Evolutionary conservation across 768 basidiomycete species (phyloP).

Genomic region (Serendipita sp.): DNA sequence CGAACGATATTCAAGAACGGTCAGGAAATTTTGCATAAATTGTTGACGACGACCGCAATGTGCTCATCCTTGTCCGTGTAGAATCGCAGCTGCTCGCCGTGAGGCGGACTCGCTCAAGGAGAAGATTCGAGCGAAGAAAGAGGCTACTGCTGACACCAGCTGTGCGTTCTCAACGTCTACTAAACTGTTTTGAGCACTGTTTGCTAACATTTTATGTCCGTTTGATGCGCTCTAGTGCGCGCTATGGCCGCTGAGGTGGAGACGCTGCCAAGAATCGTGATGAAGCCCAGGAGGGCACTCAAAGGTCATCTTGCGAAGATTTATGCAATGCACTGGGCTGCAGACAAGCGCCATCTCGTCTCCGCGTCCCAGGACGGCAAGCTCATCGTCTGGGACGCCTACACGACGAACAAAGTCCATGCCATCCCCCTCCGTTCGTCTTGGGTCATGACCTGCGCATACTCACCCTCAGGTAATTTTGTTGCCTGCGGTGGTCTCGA

Average conservation of each 20-base stretch:
- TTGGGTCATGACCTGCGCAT: slow-evolving; percentile 99
- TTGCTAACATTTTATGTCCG: slow-evolving; percentile 7
- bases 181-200: not conserved
- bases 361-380: slow-evolving; percentile 99
- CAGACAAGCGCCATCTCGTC: slow-evolving; percentile 91
- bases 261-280: slow-evolving; percentile 85
- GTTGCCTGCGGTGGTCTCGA: slow-evolving; percentile 98
- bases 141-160: slow-evolving; percentile 95
- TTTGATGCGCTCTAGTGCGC: slow-evolving; percentile 43
- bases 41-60: not conserved
- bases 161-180: slow-evolving; percentile 36
- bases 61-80: not conserved
- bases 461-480: slow-evolving; percentile 90
- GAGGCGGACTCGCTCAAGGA: slow-evolving; percentile 97
- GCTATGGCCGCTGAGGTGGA: slow-evolving; percentile 98
- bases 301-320: slow-evolving; percentile 98
- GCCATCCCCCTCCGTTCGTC: slow-evolving; percentile 94
- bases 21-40: not conserved
- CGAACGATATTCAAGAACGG: slow-evolving; percentile 6
- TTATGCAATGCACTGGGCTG: slow-evolving; percentile 99
- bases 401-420: slow-evolving; percentile 99
- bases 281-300: slow-evolving; percentile 88
- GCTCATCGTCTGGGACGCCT: slow-evolving; percentile 99
- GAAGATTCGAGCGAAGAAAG: slow-evolving; percentile 92
- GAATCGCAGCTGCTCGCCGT: slow-evolving; percentile 89